A percentile compares a stretch with the other conserved stretches of the same genome.
Evolutionary conservation across 2,329 filamentous ascomycete species (phyloP).

Genomic region (Blastomyces parvus): DNA sequence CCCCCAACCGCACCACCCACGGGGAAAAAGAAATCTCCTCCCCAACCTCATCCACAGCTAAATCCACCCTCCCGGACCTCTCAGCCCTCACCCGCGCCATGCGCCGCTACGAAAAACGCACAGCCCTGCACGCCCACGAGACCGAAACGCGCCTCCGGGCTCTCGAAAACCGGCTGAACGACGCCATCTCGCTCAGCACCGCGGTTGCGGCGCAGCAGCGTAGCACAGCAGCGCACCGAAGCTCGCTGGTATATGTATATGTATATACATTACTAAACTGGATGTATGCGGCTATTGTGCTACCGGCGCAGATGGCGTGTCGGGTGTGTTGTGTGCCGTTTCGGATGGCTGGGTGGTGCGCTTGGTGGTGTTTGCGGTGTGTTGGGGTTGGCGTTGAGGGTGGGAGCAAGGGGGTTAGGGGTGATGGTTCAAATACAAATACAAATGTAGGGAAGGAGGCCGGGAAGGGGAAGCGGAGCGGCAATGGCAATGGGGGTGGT

Average conservation of each 20-base stretch:
- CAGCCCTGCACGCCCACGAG: slow-evolving; percentile 62
- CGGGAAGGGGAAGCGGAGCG: neutral
- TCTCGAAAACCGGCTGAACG: slow-evolving; percentile 61
- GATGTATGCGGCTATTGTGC: slow-evolving; percentile 26
- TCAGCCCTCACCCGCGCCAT: slow-evolving; percentile 84
- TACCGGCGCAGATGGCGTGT: slow-evolving; percentile 27
- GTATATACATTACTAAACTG: slow-evolving; percentile 27
- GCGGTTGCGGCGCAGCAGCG: slow-evolving; percentile 12
- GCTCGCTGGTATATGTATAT: slow-evolving; percentile 15
- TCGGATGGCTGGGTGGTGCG: neutral
- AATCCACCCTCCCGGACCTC: slow-evolving; percentile 55
- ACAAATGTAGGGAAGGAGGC: neutral
- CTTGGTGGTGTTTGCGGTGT: neutral
- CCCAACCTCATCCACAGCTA: slow-evolving; percentile 31
- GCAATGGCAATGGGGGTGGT: neutral
- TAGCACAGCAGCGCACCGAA: slow-evolving; percentile 20
- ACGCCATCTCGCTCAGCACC: slow-evolving; percentile 68
- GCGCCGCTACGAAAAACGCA: slow-evolving; percentile 82
- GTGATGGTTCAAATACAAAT: neutral
- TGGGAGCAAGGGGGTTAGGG: neutral
- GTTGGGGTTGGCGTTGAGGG: neutral
- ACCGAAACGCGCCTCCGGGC: slow-evolving; percentile 65
- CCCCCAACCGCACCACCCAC: slow-evolving; percentile 20
- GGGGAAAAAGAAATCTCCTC: slow-evolving; percentile 24
- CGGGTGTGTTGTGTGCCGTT: neutral